These are phyloP conservation scores for Penicillium sp. DNA, from an alignment of 2,329 filamentous ascomycete species.

Conservation along the genomic window DNA sequence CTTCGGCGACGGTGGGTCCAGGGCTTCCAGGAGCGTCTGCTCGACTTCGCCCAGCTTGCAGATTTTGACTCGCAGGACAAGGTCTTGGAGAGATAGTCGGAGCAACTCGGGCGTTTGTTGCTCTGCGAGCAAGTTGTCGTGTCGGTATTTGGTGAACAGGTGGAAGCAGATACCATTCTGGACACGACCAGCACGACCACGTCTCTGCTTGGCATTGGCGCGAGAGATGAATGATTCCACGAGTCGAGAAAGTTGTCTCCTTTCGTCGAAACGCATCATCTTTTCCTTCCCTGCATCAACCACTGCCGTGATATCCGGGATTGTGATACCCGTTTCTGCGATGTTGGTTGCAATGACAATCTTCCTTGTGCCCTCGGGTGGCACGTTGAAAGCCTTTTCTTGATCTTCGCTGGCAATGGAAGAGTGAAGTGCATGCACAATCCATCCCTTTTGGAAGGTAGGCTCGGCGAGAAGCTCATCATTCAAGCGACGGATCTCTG, in stretches of 20 bases:
- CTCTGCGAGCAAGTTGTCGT: conserved; percentile 77
- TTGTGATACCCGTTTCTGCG: conserved; percentile 96
- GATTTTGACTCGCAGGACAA: conserved; percentile 94
- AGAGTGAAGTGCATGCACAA: conserved; percentile 85
- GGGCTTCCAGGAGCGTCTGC: conserved; percentile 76
- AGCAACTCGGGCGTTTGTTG: conserved; percentile 97
- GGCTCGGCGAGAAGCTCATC: conserved; percentile 76
- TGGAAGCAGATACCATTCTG: conserved; percentile 95
- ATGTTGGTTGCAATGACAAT: conserved; percentile 98
- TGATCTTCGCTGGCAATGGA: conserved; percentile 95
- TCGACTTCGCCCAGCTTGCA: conserved; percentile 94
- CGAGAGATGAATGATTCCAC: conserved; percentile 93
- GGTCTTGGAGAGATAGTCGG: conserved; percentile 84
- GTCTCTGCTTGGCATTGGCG: conserved; percentile 91
- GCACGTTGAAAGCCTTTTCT: conserved; percentile 83
- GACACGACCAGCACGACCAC: conserved; percentile 90
- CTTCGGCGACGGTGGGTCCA: conserved; percentile 84
- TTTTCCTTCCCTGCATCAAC: conserved; percentile 96
- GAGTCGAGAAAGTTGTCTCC: conserved; percentile 80
- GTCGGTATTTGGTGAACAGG: conserved; percentile 83
- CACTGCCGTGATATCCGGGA: conserved; percentile 94
- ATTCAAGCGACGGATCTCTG: conserved; percentile 83
- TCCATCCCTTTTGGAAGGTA: conserved; percentile 71
- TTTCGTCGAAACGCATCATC: conserved; percentile 92
- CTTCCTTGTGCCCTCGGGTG: conserved; percentile 76